Evolutionary conservation across 768 basidiomycete genomes (phyloP), one percentile per base, ranked within the genome.

Genomic region (Auricularia heimuer): DNA sequence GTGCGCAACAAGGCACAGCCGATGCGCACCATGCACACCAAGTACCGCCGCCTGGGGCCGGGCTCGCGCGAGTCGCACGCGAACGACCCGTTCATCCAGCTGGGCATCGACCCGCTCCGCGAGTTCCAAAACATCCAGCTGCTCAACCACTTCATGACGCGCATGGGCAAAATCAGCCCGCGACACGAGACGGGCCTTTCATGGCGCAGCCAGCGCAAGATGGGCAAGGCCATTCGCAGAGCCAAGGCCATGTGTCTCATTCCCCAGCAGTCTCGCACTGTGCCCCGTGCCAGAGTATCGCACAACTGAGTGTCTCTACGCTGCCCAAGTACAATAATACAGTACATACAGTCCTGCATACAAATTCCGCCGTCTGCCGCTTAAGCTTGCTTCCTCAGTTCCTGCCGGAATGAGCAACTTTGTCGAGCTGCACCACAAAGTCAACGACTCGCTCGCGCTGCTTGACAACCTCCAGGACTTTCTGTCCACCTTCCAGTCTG

Each of bases 401-500:
- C 39, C 39, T 0, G 7, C 54, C 54, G 54, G 11, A 35, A 60
- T 60, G 56, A 60, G 56, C 56, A 60, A 94, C 68, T 94, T 89
- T 70, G 80, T 92, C 29, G 90, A 93, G 61, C 83, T 96, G n/a
- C 92, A 94, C 75, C 86, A 92, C 67, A 92, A 96, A 78, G 90
- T 96, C 63, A 82, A 93, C 39, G 56, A 35, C 54, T 45, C 62
- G 14, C 37, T 58, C 54, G 24, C 42, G 35, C 82, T 98, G 21
- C 80, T 99, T 63, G 88, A 93, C 71, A 92, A 92, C 1, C 81
- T 99, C 3, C 89, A 97, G 69, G 81, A 86, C 1, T 98, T 98
- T 75, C 82, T 99, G 11, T 94, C 93, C 2, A 97, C 92, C 0
- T 99, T 99, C 71, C 96, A 98, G 75, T 89, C 82, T 69, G 96